Evolutionary conservation across 129 eudicot species (phyloP), one percentile per base, ranked within the genome.

Genomic region (Helianthus tuberosus): DNA sequence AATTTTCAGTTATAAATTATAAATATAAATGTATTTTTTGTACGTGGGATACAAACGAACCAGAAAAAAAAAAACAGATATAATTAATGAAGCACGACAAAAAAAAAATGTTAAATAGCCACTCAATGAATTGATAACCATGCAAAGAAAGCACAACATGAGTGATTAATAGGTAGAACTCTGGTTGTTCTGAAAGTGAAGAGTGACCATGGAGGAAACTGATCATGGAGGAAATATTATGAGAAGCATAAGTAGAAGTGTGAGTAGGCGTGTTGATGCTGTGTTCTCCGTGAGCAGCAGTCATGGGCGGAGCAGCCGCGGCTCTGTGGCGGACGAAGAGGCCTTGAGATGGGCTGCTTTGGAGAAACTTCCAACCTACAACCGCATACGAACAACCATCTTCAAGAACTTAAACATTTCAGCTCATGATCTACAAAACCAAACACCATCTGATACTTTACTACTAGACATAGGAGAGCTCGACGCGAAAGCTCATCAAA

Each of bases 261-360:
- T 60, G 47, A 60, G 66, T 13, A 29, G 16, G 66, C 5, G 66
- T 12, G 29, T 60, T 5, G 44, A 16, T 46, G 62, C 1, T 4
- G 48, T 74, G 11, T 36, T 80, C 46, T 54, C 67, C 55, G 16
- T 57, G 38, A 35, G 62, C 27, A 79, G 65, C 41, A 69, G 20
- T 11, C 49, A 12, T 38, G 64, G 43, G 9, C 79, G 72, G 64
- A 51, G 64, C 71, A 80, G 58, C 55, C 78, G 5, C n/a, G 20
- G 65, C 64, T 49, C 69, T 0, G 11, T 61, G 38, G 84, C 73
- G 13, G 91, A 86, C 41, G 91, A 86, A 71, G 84, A 84, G 47
- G 91, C 88, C 2, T 64, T 86, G 43, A 50, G 75, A 53, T 83
- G 87, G 91, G 91, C 91, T 1, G 87, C 91, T 5, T 43, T 86